A percentile compares a stretch with the other conserved stretches of the same genome.
Evolutionary conservation across 495 filamentous ascomycete species (phyloP).

Genomic region (Penicillium antarcticum): DNA sequence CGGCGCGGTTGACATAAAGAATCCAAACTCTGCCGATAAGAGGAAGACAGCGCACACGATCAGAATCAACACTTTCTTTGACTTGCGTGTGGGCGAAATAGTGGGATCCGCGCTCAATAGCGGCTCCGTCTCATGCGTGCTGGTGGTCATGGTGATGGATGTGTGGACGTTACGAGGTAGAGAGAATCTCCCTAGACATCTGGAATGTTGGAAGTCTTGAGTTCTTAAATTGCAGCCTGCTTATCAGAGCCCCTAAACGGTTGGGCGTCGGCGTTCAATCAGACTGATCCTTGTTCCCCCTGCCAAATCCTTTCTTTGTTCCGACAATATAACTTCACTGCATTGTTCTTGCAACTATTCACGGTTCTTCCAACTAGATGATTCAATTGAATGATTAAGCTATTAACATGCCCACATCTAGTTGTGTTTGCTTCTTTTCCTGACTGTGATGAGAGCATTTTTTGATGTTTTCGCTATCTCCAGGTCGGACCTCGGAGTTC

Average conservation of each 20-base stretch:
- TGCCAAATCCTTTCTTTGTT: not conserved
- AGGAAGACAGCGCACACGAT: conserved; percentile 15
- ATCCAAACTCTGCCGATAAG: conserved; percentile 25
- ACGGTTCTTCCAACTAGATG: no score
- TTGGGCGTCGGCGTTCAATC: no score
- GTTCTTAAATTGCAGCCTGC: not conserved
- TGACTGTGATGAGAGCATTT: no score
- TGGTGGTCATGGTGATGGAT: not conserved
- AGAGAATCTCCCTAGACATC: not conserved
- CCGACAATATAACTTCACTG: no score
- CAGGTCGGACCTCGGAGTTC: conserved; percentile 1
- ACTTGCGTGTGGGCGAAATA: not conserved
- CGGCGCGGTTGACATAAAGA: conserved; percentile 26
- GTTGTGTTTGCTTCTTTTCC: no score
- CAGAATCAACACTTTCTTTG: conserved; percentile 18
- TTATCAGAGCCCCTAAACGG: not conserved
- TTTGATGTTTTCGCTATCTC: not conserved
- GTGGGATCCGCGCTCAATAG: not conserved
- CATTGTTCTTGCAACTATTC: not conserved
- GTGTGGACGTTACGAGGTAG: no score
- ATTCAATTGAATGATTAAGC: no score
- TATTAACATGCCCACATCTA: no score
- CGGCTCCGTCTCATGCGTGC: not conserved
- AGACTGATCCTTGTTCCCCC: not conserved
- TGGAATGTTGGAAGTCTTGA: not conserved